Evolutionary conservation across 306 rosid species (phyloP).

Genomic region (Echinosophora koreensis): DNA sequence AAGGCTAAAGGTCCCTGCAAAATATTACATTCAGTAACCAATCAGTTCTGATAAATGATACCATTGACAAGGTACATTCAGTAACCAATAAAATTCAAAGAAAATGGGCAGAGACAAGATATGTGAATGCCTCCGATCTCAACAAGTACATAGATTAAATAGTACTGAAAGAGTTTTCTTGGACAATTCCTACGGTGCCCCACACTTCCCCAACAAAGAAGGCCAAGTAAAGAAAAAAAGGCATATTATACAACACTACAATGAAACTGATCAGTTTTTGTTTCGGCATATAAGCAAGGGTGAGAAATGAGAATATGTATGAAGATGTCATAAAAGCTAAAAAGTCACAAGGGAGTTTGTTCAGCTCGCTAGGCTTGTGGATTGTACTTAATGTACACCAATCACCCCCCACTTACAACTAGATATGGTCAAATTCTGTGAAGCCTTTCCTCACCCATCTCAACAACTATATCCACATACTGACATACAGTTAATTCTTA

Average conservation of each 20-base stretch:
- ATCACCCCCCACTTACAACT: constrained; percentile 14
- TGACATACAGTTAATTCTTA: background rate
- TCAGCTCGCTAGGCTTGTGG: constrained; percentile 2
- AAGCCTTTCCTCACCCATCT: background rate
- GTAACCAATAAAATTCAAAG: constrained; percentile 14
- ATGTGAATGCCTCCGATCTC: background rate
- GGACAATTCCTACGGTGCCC: background rate
- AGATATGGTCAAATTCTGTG: constrained; percentile 22
- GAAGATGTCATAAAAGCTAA: constrained; percentile 32
- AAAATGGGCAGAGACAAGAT: constrained; percentile 1
- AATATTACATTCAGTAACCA: constrained; percentile 41
- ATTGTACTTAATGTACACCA: background rate
- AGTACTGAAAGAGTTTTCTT: background rate
- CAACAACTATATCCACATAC: constrained; percentile 2
- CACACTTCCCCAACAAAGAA: background rate
- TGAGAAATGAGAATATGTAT: background rate
- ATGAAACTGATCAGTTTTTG: background rate
- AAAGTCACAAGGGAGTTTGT: constrained; percentile 28
- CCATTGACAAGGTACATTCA: constrained; percentile 1
- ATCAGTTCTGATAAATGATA: constrained; percentile 17
- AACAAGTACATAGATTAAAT: background rate
- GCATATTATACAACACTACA: background rate
- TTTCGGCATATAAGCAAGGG: background rate
- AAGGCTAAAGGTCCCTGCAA: constrained; percentile 95
- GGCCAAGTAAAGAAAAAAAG: background rate